Percentiles rank a stretch among this genome's conserved stretches.
Conservation (phyloP, 2,329 filamentous ascomycete species). For the Aspergillus amoenus region DNA sequence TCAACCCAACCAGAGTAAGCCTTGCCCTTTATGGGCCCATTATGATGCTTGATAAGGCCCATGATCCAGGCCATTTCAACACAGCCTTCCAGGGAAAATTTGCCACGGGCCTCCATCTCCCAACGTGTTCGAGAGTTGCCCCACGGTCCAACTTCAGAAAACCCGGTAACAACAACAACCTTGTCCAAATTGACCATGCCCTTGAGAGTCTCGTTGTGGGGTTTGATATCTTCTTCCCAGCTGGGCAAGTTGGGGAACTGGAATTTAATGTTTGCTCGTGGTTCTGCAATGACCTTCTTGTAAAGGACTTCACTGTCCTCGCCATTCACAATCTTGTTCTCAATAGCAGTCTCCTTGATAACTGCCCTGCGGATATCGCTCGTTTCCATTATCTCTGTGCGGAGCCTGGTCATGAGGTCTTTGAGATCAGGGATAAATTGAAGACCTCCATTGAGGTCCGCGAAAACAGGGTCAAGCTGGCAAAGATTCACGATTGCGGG, state of each 20-base stretch:
- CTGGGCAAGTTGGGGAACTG: conserved; percentile 88
- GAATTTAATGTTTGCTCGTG: conserved; percentile 96
- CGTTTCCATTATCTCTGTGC: conserved; percentile 91
- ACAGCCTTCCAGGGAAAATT: conserved; percentile 96
- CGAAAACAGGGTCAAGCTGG: conserved; percentile 92
- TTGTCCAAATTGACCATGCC: conserved; percentile 99
- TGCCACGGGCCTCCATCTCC: conserved; percentile 98
- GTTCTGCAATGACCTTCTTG: conserved; percentile 90
- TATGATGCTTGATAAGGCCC: conserved; percentile 98
- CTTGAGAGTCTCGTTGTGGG: conserved; percentile 83
- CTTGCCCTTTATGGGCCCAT: conserved; percentile 92
- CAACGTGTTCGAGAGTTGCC: conserved; percentile 96
- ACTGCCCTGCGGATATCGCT: conserved; percentile 92
- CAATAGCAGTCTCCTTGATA: conserved; percentile 90
- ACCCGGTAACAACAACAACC: conserved; percentile 95
- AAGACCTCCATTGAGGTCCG: conserved; percentile 93
- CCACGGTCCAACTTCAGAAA: conserved; percentile 82
- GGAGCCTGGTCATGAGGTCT: conserved; percentile 86
- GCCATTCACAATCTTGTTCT: conserved; percentile 96
- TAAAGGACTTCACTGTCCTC: conserved; percentile 89
- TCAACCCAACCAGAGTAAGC: conserved; percentile 97
- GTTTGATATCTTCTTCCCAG: conserved; percentile 87
- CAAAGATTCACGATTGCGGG: conserved; percentile 92
- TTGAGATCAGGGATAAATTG: conserved; percentile 98
- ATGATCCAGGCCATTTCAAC: conserved; percentile 99